Conservation (phyloP, 768 basidiomycete species). For the Lactifluus pinguis region DNA sequence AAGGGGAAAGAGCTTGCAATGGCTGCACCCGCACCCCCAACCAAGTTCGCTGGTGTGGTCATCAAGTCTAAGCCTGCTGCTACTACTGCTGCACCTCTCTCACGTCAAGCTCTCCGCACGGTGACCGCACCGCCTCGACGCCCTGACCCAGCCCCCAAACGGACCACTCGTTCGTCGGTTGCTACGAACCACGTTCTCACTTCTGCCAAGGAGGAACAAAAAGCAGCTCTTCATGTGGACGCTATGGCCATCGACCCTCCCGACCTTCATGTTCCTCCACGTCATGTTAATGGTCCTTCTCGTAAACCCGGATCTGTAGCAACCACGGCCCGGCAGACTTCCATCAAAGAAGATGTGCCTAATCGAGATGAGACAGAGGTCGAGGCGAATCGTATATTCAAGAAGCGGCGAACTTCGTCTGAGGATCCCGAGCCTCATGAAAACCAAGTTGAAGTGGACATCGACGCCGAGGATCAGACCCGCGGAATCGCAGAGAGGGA, state of each 20-base stretch:
- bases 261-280: conserved; percentile 22
- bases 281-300: conserved; percentile 19
- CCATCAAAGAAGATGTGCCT: not conserved
- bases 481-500: conserved; percentile 27
- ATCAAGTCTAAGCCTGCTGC: conserved; percentile 42
- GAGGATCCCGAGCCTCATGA: conserved; percentile 39
- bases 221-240: conserved; percentile 34
- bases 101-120: conserved; percentile 48
- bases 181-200: conserved; percentile 27
- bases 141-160: conserved; percentile 12
- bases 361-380: conserved; percentile 38
- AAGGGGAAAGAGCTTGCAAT: conserved; percentile 40
- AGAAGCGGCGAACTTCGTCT: conserved; percentile 72
- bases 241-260: conserved; percentile 37
- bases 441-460: conserved; percentile 29
- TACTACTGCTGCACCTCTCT: conserved; percentile 25
- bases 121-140: conserved; percentile 26
- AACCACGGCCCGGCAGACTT: not conserved
- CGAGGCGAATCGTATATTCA: conserved; percentile 51
- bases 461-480: conserved; percentile 37
- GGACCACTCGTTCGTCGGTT: conserved; percentile 23
- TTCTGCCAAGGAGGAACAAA: conserved; percentile 22
- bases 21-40: conserved; percentile 24
- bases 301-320: conserved; percentile 13
- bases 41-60: conserved; percentile 55